A percentile compares a stretch with the other conserved stretches of the same genome.
Evolutionary conservation across 2,329 filamentous ascomycete genomes (phyloP).

Genomic region (Escovopsis sp.): DNA sequence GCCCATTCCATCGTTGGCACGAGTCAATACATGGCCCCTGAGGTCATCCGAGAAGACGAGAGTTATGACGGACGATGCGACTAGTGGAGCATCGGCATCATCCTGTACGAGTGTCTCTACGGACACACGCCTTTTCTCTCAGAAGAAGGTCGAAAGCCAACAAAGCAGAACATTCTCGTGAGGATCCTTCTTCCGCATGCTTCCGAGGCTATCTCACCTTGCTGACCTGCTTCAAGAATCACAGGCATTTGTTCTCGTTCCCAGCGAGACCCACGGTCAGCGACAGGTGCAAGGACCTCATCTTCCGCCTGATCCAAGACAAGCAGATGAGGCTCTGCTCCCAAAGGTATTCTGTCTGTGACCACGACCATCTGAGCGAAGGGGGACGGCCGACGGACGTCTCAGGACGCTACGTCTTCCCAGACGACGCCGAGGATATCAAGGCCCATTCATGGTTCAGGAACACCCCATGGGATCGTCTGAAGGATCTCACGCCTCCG

Average conservation of each 20-base stretch:
- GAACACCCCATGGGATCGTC: slow-evolving; percentile 58
- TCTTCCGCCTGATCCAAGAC: slow-evolving; percentile 55
- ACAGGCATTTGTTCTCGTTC: slow-evolving; percentile 55
- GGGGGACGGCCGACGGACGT: slow-evolving; percentile 9
- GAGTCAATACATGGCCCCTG: slow-evolving; percentile 96
- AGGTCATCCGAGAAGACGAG: slow-evolving; percentile 63
- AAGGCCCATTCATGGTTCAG: slow-evolving; percentile 79
- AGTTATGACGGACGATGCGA: slow-evolving; percentile 85
- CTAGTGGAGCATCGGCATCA: slow-evolving; percentile 93
- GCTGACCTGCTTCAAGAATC: slow-evolving; percentile 37
- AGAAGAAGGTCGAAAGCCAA: slow-evolving; percentile 61
- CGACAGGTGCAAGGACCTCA: slow-evolving; percentile 59
- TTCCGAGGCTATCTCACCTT: not conserved
- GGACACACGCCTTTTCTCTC: slow-evolving; percentile 81
- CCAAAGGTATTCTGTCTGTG: slow-evolving; percentile 54
- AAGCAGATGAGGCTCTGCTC: slow-evolving; percentile 65
- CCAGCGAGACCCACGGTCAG: slow-evolving; percentile 52
- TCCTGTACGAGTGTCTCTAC: slow-evolving; percentile 87
- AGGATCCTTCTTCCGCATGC: too few species aligned
- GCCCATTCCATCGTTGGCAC: slow-evolving; percentile 85
- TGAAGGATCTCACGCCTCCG: slow-evolving; percentile 58
- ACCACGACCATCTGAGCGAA: slow-evolving; percentile 23
- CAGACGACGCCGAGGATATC: slow-evolving; percentile 77
- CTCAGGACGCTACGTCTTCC: slow-evolving; percentile 51
- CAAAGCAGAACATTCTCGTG: slow-evolving; percentile 73